Percentiles rank a stretch among this genome's conserved stretches.
phyloP scores from a whole-genome alignment of 805 yeast genomes.

The Lipomyces starkeyi region DNA sequence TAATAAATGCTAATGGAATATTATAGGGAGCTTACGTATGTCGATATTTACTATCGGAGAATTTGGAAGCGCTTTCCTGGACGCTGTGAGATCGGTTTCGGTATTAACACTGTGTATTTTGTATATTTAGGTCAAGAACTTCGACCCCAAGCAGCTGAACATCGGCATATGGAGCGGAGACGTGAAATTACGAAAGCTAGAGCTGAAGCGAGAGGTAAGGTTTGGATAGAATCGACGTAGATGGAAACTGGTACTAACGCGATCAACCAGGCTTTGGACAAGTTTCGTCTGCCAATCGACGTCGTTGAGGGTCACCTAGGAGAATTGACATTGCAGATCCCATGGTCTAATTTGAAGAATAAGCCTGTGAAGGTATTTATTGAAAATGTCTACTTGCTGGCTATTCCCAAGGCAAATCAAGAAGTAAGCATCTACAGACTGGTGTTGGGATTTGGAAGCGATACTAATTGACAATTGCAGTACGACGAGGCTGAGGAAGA shows the following conservation, averaged over 20 bases:
- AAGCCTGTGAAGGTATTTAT: slow-evolving; percentile 89
- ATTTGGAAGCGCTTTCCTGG: neutral
- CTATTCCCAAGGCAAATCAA: slow-evolving; percentile 70
- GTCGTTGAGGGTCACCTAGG: slow-evolving; percentile 91
- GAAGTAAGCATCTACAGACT: slow-evolving; percentile 38
- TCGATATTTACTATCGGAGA: neutral
- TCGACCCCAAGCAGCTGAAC: slow-evolving; percentile 92
- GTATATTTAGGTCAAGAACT: slow-evolving; percentile 78
- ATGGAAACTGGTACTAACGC: slow-evolving; percentile 5
- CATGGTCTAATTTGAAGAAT: slow-evolving; percentile 93
- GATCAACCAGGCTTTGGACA: slow-evolving; percentile 66
- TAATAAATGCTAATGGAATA: neutral
- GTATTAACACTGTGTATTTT: slow-evolving; percentile 13
- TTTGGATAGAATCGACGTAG: neutral
- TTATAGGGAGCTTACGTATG: slow-evolving; percentile 47
- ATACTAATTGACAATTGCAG: slow-evolving; percentile 10
- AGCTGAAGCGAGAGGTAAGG: slow-evolving; percentile 72
- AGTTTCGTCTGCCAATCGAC: slow-evolving; percentile 82
- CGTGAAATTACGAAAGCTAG: slow-evolving; percentile 78
- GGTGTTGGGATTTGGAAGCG: neutral
- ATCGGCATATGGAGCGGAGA: slow-evolving; percentile 99
- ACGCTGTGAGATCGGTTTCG: neutral
- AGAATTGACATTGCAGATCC: slow-evolving; percentile 85
- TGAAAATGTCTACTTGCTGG: slow-evolving; percentile 84
- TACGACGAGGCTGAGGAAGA: slow-evolving; percentile 66